phyloP scores from a whole-genome alignment of 2,329 filamentous ascomycete species.

The Coniella vitis region DNA sequence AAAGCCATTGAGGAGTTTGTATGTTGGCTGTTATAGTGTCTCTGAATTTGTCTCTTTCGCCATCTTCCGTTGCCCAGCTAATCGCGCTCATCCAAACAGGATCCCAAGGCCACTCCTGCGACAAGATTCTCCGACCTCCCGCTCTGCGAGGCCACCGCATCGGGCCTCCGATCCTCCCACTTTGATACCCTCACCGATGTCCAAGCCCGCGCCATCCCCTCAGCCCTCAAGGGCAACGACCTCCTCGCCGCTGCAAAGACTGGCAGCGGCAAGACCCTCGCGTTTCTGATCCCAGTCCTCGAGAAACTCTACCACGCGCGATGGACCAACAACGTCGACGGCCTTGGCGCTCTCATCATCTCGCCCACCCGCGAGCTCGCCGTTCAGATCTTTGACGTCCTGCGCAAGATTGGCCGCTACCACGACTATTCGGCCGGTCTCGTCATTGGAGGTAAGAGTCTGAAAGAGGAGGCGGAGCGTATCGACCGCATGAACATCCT shows the following conservation, averaged over 20 bases:
- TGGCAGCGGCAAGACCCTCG: conserved; percentile 89
- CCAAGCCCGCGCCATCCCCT: conserved; percentile 80
- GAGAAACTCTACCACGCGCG: conserved; percentile 85
- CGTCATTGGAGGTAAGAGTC: conserved; percentile 86
- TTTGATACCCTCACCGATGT: conserved; percentile 89
- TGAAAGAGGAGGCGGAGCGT: conserved; percentile 80
- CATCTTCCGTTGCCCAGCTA: background rate
- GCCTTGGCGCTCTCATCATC: conserved; percentile 85
- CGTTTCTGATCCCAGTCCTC: conserved; percentile 84
- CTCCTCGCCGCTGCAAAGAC: conserved; percentile 94
- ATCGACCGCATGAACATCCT: conserved; percentile 82
- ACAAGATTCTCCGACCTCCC: conserved; percentile 78
- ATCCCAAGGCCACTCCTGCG: conserved; percentile 50
- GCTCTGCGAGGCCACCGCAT: conserved; percentile 71
- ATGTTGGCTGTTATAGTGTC: too few relatives aligned
- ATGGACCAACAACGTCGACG: conserved; percentile 79
- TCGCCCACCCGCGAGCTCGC: conserved; percentile 92
- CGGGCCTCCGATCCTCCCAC: conserved; percentile 77
- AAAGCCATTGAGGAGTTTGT: conserved; percentile 57
- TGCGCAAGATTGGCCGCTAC: conserved; percentile 81
- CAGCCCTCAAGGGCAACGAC: conserved; percentile 78
- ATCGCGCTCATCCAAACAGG: conserved; percentile 33
- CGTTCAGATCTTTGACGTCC: conserved; percentile 92
- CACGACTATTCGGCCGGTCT: conserved; percentile 89
- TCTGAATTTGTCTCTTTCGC: too few relatives aligned